phyloP scores from a whole-genome alignment of 2,329 filamentous ascomycete species.

The Aspergillus cejpii region DNA sequence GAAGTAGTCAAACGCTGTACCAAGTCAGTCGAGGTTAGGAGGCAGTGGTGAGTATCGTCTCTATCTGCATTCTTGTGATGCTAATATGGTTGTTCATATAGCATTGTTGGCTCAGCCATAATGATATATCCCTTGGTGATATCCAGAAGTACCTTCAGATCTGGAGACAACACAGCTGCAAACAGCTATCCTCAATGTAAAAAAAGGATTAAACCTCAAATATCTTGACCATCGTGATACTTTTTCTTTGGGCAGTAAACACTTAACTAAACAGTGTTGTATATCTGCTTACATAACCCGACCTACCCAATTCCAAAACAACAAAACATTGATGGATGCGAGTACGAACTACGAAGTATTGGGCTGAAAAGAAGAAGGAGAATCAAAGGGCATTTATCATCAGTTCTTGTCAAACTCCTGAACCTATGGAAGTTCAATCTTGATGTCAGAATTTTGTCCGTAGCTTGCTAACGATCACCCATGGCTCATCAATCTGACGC shows the following conservation, averaged over 20 bases:
- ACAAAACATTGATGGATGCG: not conserved
- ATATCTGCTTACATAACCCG: conserved; percentile 5
- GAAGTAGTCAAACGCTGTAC: not conserved
- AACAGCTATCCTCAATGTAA: not conserved
- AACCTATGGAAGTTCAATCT: not conserved
- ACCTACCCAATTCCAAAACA: conserved; percentile 6
- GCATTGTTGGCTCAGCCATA: too few species aligned
- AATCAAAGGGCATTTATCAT: not conserved
- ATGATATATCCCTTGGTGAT: too few species aligned
- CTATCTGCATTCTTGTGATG: not conserved
- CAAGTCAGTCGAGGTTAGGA: not conserved
- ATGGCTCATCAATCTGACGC: conserved; percentile 20
- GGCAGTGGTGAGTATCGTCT: not conserved
- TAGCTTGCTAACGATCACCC: conserved; percentile 1
- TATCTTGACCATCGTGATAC: too few species aligned
- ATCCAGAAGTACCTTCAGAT: not conserved
- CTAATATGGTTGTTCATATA: not conserved
- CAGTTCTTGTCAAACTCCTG: not conserved
- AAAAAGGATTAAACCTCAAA: too few species aligned
- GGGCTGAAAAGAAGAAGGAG: not conserved
- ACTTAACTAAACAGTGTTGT: too few species aligned
- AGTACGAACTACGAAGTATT: not conserved
- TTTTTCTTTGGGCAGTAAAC: too few species aligned
- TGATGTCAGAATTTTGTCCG: not conserved
- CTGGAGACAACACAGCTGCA: conserved; percentile 1